Evolutionary conservation across 225 moss, liverwort and hornwort species (phyloP), one percentile per base, ranked within the genome.

Genomic region (Pseudisothecium myosuroides): DNA sequence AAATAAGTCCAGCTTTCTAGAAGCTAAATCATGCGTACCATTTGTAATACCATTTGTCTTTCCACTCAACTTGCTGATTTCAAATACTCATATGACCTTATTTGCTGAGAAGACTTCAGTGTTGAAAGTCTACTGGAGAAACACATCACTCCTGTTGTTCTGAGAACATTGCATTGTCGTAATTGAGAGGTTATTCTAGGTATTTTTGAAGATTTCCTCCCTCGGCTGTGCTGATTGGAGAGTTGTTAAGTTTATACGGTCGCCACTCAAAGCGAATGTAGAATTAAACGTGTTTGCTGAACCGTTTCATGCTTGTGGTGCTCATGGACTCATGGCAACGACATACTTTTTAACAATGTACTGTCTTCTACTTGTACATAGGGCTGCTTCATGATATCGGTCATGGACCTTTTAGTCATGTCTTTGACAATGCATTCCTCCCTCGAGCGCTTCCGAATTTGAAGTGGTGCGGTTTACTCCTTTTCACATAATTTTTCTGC

Each of bases 361-460:
- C n/a, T n/a, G 85, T 88, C 59, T 75, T 92, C 60, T 29, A n/a
- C 80, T 86, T 76, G 43, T 80, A 79, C 76, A 47, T 84, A 97
- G 96, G 97, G 50, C 93, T 98, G 76, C 98, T 98, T 88, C 96
- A 98, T 90, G 98, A 98, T 87, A 47, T 98, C 64, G 98, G 98
- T 39, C 96, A 98, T 91, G 98, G 98, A 43, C 98, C 96, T 76
- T 98, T 98, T 84, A 98, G 98, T 90, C 96, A 98, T 92, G 96
- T 96, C 80, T 98, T 96, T 89, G 96, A 98, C 77, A 96, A 96
- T 71, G 98, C 69, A 91, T 98, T 98, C 62, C 96, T 98, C 68
- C 98, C 96, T 75, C 94, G 90, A 91, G 95, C 95, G 80, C 89
- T 92, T 71, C 96, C 96, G 69, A 92, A 92, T 87, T 78, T 90